phyloP scores from a whole-genome alignment of 1,284 basidiomycete genomes.

The Heterobasidion annosum region DNA sequence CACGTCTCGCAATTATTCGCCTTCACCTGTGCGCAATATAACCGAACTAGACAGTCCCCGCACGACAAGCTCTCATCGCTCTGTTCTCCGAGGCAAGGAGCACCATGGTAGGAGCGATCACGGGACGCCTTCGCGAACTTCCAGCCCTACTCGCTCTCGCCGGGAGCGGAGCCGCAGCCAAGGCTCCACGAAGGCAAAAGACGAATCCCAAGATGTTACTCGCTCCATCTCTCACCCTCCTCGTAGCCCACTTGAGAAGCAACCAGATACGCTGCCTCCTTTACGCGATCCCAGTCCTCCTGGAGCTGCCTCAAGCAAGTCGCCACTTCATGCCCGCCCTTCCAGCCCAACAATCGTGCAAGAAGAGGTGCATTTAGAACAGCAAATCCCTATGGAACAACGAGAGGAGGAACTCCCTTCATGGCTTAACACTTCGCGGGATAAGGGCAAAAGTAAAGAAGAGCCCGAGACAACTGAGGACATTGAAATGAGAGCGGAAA shows the following conservation, averaged over 20 bases:
- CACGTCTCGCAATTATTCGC: conserved; percentile 5
- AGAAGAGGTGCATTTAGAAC: not conserved
- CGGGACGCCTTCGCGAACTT: not conserved
- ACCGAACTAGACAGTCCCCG: not conserved
- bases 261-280: not conserved
- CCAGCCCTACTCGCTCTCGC: not conserved
- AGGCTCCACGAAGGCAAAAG: not conserved
- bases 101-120: not conserved
- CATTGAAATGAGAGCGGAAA: conserved; percentile 14
- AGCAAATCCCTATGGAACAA: not conserved
- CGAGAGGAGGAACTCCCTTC: not conserved
- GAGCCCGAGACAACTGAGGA: conserved; percentile 8
- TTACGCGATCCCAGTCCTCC: not conserved
- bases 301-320: not conserved
- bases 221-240: not conserved
- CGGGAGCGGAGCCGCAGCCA: not conserved
- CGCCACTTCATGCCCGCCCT: not conserved
- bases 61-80: not conserved
- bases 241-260: not conserved
- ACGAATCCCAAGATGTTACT: not conserved
- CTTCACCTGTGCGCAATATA: not conserved
- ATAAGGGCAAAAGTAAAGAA: conserved; percentile 12
- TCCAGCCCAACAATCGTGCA: not conserved
- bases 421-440: not conserved
- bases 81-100: not conserved